A percentile compares a stretch with the other conserved stretches of the same genome.
phyloP scores from a whole-genome alignment of 1,284 basidiomycete genomes.

The Marasmius tenuissimus region DNA sequence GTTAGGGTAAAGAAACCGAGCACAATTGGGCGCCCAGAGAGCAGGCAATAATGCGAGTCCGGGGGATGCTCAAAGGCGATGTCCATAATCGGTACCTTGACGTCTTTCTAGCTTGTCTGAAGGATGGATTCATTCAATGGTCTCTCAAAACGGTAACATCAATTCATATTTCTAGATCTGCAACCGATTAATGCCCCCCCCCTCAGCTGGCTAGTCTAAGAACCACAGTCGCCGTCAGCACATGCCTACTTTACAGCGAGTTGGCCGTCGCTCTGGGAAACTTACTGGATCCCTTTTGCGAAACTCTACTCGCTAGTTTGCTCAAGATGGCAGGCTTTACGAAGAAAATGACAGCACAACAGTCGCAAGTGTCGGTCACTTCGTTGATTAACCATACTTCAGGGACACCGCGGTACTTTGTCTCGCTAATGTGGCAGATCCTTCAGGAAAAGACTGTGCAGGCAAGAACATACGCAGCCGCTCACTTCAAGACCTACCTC shows the following conservation, averaged over 20 bases:
- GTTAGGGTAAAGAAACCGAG: slow-evolving; percentile 91
- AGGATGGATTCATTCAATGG: slow-evolving; percentile 77
- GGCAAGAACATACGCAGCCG: slow-evolving; percentile 67
- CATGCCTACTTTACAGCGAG: slow-evolving; percentile 80
- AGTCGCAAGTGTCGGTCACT: slow-evolving; percentile 76
- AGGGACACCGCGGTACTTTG: slow-evolving; percentile 66
- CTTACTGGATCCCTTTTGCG: slow-evolving; percentile 76
- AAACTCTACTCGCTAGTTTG: slow-evolving; percentile 72
- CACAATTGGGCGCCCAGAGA: slow-evolving; percentile 94
- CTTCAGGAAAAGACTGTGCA: slow-evolving; percentile 87
- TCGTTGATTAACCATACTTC: slow-evolving; percentile 73
- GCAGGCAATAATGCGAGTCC: slow-evolving; percentile 73
- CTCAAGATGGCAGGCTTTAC: slow-evolving; percentile 90
- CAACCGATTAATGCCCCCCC: slow-evolving; percentile 9
- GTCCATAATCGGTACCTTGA: slow-evolving; percentile 75
- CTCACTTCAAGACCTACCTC: slow-evolving; percentile 74
- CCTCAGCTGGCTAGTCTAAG: slow-evolving; percentile 81
- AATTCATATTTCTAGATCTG: slow-evolving; percentile 7
- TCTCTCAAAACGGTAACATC: slow-evolving; percentile 81
- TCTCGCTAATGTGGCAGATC: slow-evolving; percentile 72
- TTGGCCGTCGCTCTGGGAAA: slow-evolving; percentile 71
- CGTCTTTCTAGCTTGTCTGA: slow-evolving; percentile 74
- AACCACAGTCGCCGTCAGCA: slow-evolving; percentile 86
- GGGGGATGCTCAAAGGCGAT: slow-evolving; percentile 91
- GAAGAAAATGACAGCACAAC: slow-evolving; percentile 92